phyloP scores from a whole-genome alignment of 1,139 yeast species.

The Debaryomyces udenii region DNA sequence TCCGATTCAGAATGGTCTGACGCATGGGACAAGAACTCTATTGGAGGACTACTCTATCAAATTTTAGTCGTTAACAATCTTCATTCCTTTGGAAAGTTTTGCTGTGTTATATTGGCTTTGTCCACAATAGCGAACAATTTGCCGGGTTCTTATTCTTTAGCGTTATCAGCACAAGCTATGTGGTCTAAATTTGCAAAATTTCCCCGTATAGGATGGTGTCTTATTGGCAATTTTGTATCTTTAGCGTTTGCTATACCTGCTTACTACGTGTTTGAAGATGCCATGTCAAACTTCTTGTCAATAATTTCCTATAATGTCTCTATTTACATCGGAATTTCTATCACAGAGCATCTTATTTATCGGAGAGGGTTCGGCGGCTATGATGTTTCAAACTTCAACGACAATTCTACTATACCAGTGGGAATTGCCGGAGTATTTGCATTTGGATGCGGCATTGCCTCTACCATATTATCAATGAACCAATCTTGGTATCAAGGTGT shows the following conservation, averaged over 20 bases:
- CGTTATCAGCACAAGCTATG: slow-evolving; percentile 32
- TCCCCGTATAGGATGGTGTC: slow-evolving; percentile 36
- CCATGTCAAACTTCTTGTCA: slow-evolving; percentile 34
- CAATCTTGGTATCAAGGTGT: slow-evolving; percentile 37
- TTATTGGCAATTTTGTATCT: slow-evolving; percentile 31
- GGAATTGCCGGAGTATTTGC: slow-evolving; percentile 32
- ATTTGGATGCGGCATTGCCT: slow-evolving; percentile 29
- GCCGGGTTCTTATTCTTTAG: slow-evolving; percentile 34
- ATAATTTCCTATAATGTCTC: slow-evolving; percentile 34
- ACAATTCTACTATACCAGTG: slow-evolving; percentile 24
- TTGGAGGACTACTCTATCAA: slow-evolving; percentile 34
- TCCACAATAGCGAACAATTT: slow-evolving; percentile 33
- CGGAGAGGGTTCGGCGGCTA: slow-evolving; percentile 28
- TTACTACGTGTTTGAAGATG: slow-evolving; percentile 30
- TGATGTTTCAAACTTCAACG: slow-evolving; percentile 27
- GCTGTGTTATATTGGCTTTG: slow-evolving; percentile 33
- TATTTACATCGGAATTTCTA: slow-evolving; percentile 30
- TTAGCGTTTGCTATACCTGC: slow-evolving; percentile 37
- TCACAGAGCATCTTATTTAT: slow-evolving; percentile 32
- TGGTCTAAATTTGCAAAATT: slow-evolving; percentile 31
- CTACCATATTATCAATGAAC: slow-evolving; percentile 33
- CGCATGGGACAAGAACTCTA: slow-evolving; percentile 24
- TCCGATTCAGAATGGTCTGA: slow-evolving; percentile 22
- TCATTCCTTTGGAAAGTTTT: slow-evolving; percentile 35
- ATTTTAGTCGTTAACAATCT: slow-evolving; percentile 30